phyloP scores from a whole-genome alignment of 805 yeast genomes.

The Tetrapisispora taiwanensis region DNA sequence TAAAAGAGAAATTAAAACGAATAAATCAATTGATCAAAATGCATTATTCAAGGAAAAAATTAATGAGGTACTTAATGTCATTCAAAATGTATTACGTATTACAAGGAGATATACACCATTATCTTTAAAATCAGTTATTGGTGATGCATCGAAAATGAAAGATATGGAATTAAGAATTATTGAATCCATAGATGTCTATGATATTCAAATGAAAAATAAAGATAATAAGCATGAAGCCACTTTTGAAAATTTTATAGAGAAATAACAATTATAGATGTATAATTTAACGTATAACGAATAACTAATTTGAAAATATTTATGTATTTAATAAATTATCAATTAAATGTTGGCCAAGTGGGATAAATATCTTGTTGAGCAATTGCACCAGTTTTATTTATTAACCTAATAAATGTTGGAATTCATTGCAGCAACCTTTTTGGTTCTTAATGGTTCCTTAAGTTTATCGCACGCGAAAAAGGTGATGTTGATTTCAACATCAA shows the following conservation, averaged over 20 bases:
- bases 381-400: too few species aligned
- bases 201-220: neutral
- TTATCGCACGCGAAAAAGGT: too few species aligned
- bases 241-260: slow-evolving; percentile 5
- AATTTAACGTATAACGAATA: too few species aligned
- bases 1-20: neutral
- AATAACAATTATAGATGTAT: neutral
- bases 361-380: too few species aligned
- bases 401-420: too few species aligned
- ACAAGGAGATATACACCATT: slow-evolving; percentile 16
- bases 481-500: too few species aligned
- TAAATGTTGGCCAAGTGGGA: too few species aligned
- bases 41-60: slow-evolving; percentile 16
- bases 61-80: slow-evolving; percentile 26
- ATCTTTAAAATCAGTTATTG: slow-evolving; percentile 38
- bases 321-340: too few species aligned
- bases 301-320: too few species aligned
- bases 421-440: too few species aligned
- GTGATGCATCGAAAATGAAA: slow-evolving; percentile 47
- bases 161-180: slow-evolving; percentile 63
- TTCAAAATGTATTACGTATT: slow-evolving; percentile 22
- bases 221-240: neutral
- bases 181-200: slow-evolving; percentile 39
- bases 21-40: neutral
- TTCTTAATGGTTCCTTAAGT: too few species aligned